Base-by-base conservation (phyloP, 2,329 filamentous ascomycete species). In the Trichoderma semiorbis region DNA sequence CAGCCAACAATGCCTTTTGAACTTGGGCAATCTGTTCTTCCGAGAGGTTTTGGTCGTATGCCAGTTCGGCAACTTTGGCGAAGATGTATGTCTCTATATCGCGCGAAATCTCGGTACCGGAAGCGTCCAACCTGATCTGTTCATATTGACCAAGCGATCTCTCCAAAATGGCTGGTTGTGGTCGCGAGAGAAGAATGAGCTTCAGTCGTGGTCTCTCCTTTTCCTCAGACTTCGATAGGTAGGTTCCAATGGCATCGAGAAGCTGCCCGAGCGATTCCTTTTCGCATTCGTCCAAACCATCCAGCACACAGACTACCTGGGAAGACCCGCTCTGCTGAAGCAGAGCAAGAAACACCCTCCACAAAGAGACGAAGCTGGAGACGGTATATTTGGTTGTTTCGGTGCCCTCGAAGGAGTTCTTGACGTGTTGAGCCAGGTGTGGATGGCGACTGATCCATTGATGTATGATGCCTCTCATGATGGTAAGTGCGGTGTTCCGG, bases 381-480 rank as follows among this genome's bases (percentile, higher is more conserved):
- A 66, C 47, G 47, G 63, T 66, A 39, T 66, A 66, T 39, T 66
- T 66, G 5, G 63, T 66, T 66, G 63, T 66, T 66, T 66, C 63
- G 28, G 63, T 66, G 3, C 63, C 63, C 16, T 66, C 63, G 10
- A 66, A 66, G 21, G 63, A 55, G 10, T 1, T 57, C 16, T 18
- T 66, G 63, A 66, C 63, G 14, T 28, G 26, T 57, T 66, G 63
- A 14, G 63, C 63, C 16, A 66, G 5, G 30, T 57, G 47, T 66
- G 63, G 47, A 55, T 57, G 63, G 21, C 47, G 47, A 21, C 28
- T 24, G 16, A 66, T 55, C 63, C 63, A 66, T 66, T 66, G 63
- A 57, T 66, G 63, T 57, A 66, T 66, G 63, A 66, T 66, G 47
- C 63, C 63, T 57, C 63, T 66, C 63, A 66, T 66, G 3, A 66